These are phyloP conservation scores for Microdochium bolleyi DNA, from an alignment of 2,329 filamentous ascomycete species.

Conservation along the genomic window DNA sequence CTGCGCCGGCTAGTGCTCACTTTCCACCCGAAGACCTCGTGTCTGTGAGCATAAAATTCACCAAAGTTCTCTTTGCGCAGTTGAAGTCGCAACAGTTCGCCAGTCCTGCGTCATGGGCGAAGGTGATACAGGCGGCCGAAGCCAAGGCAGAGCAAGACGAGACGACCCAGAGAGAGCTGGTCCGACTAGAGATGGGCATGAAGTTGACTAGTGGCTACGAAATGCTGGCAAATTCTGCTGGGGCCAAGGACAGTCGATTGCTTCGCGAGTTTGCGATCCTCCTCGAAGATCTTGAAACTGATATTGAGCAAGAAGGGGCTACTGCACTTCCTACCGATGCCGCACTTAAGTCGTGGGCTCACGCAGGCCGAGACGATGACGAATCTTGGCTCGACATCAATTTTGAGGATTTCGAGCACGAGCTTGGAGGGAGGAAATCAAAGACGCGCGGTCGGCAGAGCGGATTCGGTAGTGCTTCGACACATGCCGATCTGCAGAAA, in stretches of 20 bases:
- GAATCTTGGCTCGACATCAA: constrained; percentile 91
- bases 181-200: constrained; percentile 66
- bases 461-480: constrained; percentile 56
- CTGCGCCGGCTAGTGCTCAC: constrained; percentile 40
- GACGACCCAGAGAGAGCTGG: constrained; percentile 19
- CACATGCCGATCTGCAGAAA: constrained; percentile 72
- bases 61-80: constrained; percentile 84
- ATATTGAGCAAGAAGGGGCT: constrained; percentile 54
- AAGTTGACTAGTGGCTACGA: constrained; percentile 88
- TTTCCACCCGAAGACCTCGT: constrained; percentile 79
- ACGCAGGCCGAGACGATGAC: constrained; percentile 59
- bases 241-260: constrained; percentile 58
- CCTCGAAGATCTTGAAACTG: constrained; percentile 56
- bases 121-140: constrained; percentile 21
- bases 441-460: constrained; percentile 8
- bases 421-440: constrained; percentile 50
- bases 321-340: constrained; percentile 57
- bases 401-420: constrained; percentile 79
- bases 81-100: constrained; percentile 78
- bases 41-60: constrained; percentile 72
- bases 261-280: constrained; percentile 71
- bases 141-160: constrained; percentile 7
- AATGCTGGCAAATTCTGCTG: constrained; percentile 65
- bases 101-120: constrained; percentile 46
- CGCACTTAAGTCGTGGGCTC: constrained; percentile 66